Base-by-base conservation (phyloP, 352 stramenopile species). In the Pythium pectinolyticum region DNA sequence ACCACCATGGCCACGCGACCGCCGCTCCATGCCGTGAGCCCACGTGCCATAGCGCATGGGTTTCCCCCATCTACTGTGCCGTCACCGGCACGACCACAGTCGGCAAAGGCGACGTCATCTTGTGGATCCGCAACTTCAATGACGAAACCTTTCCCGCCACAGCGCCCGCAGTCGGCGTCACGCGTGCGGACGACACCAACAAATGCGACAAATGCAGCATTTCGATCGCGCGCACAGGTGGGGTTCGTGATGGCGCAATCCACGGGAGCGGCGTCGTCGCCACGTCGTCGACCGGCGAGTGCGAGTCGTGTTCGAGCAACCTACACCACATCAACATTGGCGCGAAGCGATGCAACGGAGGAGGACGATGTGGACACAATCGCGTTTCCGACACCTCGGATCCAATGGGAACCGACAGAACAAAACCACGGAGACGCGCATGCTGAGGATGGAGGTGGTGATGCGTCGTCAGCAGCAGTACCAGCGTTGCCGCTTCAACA, bases 281-380 rank as follows among this genome's bases (percentile, higher is more conserved):
- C 61, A 28, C 51, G 34, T 30, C 28, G 35, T 39, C 63, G 74
- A 35, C 70, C 70, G n/a, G 61, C 56, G 7, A 86, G 74, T 54
- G 74, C 72, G 2, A 83, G 67, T 58, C 68, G 70, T 63, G 66
- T 73, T 19, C 65, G 70, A 9, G 45, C 50, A 12, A 61, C 54
- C 0, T 32, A 55, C 20, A 61, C 54, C 27, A 47, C 61, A 51
- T 63, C 53, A 35, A 58, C 30, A 19, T 34, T 40, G 35, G 39
- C 28, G 32, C 66, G 31, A 39, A 45, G 12, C 27, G 51, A 56
- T 54, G 32, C n/a, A 0, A 69, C 77, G 2, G 43, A 52, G 24
- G 63, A 70, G 14, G 56, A 70, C n/a, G 56, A 70, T 35, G 56
- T 66, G 2, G 57, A 70, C 37, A 65, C 56, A n/a, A 70, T 70